These are phyloP conservation scores for Phytophthora ramorum DNA, from an alignment of 352 stramenopile species.

Conservation along the genomic window DNA sequence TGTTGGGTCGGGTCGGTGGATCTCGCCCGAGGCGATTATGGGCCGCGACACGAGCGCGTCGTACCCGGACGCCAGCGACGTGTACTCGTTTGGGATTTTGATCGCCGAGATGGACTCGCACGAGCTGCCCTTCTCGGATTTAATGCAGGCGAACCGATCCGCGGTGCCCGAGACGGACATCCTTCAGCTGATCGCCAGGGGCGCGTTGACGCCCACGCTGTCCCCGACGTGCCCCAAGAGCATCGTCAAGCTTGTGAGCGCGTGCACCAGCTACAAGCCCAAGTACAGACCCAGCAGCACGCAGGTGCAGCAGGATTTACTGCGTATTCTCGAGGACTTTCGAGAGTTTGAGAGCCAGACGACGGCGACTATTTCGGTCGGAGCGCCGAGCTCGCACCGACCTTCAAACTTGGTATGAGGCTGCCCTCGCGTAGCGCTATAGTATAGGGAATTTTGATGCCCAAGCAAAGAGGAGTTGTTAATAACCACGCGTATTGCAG, in stretches of 20 bases:
- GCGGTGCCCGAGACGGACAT: constrained; percentile 68
- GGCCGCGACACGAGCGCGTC: constrained; percentile 50
- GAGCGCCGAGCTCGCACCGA: constrained; percentile 22
- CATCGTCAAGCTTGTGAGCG: constrained; percentile 56
- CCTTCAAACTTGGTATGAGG: constrained; percentile 42
- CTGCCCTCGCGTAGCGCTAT: constrained; percentile 5
- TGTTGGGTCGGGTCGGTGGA: constrained; percentile 74
- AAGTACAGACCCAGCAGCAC: constrained; percentile 45
- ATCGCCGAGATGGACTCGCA: constrained; percentile 79
- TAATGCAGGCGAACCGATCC: constrained; percentile 66
- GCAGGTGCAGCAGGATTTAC: constrained; percentile 42
- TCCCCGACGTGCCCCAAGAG: constrained; percentile 53
- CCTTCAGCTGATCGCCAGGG: constrained; percentile 71
- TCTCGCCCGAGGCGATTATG: constrained; percentile 71
- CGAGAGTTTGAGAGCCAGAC: constrained; percentile 30
- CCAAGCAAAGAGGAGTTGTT: neutral
- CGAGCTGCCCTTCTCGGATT: constrained; percentile 70
- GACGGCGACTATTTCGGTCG: constrained; percentile 32
- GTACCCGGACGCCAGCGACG: constrained; percentile 60
- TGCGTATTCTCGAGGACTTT: constrained; percentile 44
- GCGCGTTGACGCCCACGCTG: constrained; percentile 61
- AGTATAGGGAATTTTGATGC: constrained; percentile 23
- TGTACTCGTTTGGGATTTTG: constrained; percentile 76
- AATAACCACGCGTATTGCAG: too few species aligned
- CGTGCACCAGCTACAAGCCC: constrained; percentile 48